Conservation (phyloP, 2,329 filamentous ascomycete genomes). For the Phialophora tarda region DNA sequence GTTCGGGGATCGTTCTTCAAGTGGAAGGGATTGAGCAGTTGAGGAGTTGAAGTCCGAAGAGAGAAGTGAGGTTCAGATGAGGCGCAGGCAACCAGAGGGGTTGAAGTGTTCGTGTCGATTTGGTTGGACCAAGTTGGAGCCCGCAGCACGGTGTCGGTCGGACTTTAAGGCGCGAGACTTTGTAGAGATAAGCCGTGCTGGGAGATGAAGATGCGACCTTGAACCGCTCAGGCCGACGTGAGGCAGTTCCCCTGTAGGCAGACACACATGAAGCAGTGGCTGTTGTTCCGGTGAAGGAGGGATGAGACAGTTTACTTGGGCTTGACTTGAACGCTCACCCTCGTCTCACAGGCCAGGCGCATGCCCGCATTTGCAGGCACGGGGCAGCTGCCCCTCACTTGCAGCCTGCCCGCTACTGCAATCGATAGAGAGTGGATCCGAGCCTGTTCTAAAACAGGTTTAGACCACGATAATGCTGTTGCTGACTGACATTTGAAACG, state of each 20-base stretch:
- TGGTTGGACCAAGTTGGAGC: constrained; percentile 9
- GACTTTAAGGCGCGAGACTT: background rate
- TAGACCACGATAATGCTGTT: background rate
- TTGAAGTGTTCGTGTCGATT: constrained; percentile 10
- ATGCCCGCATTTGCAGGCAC: constrained; percentile 9
- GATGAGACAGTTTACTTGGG: constrained; percentile 1
- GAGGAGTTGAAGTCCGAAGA: constrained; percentile 4
- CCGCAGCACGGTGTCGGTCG: background rate
- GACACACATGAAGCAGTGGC: background rate
- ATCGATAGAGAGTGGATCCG: background rate
- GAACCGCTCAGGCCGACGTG: background rate
- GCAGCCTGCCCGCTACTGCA: background rate
- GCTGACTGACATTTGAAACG: background rate
- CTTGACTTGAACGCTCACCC: constrained; percentile 3
- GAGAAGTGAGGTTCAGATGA: constrained; percentile 18
- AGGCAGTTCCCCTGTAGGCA: background rate
- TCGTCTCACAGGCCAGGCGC: constrained; percentile 18
- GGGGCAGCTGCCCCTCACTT: constrained; percentile 8
- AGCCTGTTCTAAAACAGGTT: background rate
- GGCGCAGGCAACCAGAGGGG: constrained; percentile 22
- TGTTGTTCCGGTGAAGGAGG: background rate
- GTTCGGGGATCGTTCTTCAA: background rate
- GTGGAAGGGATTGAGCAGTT: background rate
- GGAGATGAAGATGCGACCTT: background rate
- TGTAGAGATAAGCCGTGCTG: constrained; percentile 11